Base-by-base conservation (phyloP, 2,329 filamentous ascomycete species). In the Calonectria honghensis region DNA sequence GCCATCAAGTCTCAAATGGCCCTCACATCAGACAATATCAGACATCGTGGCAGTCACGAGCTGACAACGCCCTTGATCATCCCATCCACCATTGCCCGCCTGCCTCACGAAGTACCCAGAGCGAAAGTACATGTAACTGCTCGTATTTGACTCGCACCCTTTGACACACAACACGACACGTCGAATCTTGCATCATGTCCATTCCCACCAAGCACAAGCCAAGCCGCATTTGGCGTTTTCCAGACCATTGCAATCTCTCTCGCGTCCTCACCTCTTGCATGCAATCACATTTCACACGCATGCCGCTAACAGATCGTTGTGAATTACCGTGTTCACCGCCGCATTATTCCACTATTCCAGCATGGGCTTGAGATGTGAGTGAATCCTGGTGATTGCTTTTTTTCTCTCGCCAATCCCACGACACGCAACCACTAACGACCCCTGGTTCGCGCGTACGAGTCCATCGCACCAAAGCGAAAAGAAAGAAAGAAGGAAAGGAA, bases 11-110 rank as follows among this genome's bases (percentile, higher is more conserved):
- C 61, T 72, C 69, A 24, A 50, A 67, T 31, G 13, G 54, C 45
- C 57, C 27, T 72, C 69, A 66, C 31, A 67, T 72, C 61, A 66
- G 69, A 54, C 37, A 66, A 52, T n/a, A 57, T 65, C 50, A 54
- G 69, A 57, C 35, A 66, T 64, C 69, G 50, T 66, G 50, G 69
- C 61, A 59, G 41, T 50, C 48, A 57, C 59, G 68, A 64, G 68
- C 52, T 57, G 27, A 37, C 32, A 64, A 51, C 63, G 32, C 50
- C 20, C 41, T 54, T 48, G 35, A 64, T 35, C 29, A 32, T 63
- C 35, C 37, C 41, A 37, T 16, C 35, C 52, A n/a, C 31, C 29
- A 66, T 27, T 20, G 18, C 24, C 45, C 18, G 13, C 48, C 13
- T 61, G 57, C 57, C 57, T 35, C 57, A 24, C 37, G n/a, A 39